These are phyloP conservation scores for Cryptosporidium ryanae DNA, from an alignment of 169 alveolate genomes.

Conservation along the genomic window DNA sequence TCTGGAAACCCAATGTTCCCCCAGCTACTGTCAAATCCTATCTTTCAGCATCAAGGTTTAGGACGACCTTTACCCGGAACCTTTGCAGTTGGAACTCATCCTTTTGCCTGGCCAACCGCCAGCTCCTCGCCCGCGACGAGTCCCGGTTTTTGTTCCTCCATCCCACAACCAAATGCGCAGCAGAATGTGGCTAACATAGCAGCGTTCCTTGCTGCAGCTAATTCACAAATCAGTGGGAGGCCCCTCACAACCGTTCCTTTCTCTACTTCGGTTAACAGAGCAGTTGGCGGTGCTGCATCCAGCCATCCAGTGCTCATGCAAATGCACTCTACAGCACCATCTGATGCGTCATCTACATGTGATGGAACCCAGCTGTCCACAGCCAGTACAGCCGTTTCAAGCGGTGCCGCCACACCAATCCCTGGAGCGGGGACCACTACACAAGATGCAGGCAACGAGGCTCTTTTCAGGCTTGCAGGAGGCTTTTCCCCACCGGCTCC, in stretches of 20 bases:
- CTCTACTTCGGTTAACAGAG: conserved; percentile 42
- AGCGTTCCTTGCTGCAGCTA: conserved; percentile 65
- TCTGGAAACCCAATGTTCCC: conserved; percentile 30
- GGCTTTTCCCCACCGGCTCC: conserved; percentile 2
- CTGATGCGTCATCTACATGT: conserved; percentile 64
- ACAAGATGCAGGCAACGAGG: conserved; percentile 6
- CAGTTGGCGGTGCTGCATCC: conserved; percentile 13
- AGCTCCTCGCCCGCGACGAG: background rate
- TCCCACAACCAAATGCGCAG: conserved; percentile 3
- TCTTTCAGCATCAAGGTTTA: conserved; percentile 12
- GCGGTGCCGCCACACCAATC: background rate
- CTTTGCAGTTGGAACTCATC: conserved; percentile 31
- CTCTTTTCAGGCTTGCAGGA: background rate
- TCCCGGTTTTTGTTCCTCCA: conserved; percentile 35
- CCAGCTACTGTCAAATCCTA: conserved; percentile 29
- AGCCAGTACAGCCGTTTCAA: conserved; percentile 3
- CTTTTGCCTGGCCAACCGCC: conserved; percentile 14
- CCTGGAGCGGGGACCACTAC: background rate
- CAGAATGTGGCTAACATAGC: conserved; percentile 48
- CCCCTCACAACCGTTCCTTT: background rate
- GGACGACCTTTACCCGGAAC: conserved; percentile 34
- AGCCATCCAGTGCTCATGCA: conserved; percentile 16
- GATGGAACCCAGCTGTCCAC: conserved; percentile 55
- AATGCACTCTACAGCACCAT: conserved; percentile 65
- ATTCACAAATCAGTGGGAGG: conserved; percentile 21